Conservation (phyloP, 176 grass and related monocot species). For the Oropetium thomaeum region DNA sequence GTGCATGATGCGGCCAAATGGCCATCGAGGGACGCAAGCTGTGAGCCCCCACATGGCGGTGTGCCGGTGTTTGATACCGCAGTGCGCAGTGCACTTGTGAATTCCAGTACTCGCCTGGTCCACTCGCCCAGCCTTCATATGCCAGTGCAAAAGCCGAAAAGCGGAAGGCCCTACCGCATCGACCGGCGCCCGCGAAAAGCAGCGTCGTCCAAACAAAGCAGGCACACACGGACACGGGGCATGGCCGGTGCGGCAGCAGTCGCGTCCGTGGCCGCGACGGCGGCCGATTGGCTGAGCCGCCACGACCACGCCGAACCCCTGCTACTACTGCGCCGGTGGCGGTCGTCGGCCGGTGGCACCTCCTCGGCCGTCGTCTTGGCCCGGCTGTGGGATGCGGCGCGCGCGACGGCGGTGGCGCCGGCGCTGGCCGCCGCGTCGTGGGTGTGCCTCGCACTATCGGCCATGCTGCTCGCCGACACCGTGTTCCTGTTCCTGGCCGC, state of each 20-base stretch:
- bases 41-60: too few relatives aligned
- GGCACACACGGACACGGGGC: not conserved
- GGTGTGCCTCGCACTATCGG: conserved; percentile 59
- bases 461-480: conserved; percentile 71
- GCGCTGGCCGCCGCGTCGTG: conserved; percentile 43
- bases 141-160: conserved; percentile 16
- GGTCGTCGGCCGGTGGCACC: not conserved
- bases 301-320: not conserved
- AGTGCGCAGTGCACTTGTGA: not conserved
- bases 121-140: not conserved
- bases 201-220: not conserved
- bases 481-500: conserved; percentile 60
- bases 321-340: not conserved
- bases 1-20: not conserved
- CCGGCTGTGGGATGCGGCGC: conserved; percentile 46
- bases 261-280: not conserved
- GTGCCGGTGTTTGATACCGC: not conserved
- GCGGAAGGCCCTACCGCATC: conserved; percentile 8
- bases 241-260: conserved; percentile 16
- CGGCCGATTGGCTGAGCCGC: conserved; percentile 1
- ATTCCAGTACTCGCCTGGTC: not conserved
- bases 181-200: conserved; percentile 24
- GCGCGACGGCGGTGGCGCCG: conserved; percentile 57
- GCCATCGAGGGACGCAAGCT: not conserved
- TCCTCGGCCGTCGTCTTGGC: not conserved